A percentile compares a stretch with the other conserved stretches of the same genome.
Conservation (phyloP, 2,329 filamentous ascomycete genomes). For the Dryadomyces quercus-mongolicae region DNA sequence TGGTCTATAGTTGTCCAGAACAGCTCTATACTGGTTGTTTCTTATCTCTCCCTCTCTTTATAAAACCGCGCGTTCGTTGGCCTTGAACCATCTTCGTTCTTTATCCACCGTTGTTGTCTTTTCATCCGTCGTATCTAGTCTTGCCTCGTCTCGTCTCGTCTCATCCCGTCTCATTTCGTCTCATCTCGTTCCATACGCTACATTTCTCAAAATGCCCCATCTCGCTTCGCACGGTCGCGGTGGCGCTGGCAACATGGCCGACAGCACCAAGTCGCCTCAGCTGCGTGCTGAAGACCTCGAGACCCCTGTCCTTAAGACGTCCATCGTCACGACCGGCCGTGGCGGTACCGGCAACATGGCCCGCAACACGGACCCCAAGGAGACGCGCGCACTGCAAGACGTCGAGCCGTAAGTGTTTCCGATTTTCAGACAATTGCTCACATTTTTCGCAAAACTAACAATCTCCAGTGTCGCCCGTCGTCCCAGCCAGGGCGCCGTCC, state of each 20-base stretch:
- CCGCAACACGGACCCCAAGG: conserved; percentile 53
- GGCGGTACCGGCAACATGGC: conserved; percentile 86
- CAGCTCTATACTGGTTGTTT: background rate
- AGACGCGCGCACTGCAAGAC: conserved; percentile 73
- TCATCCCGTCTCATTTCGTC: background rate
- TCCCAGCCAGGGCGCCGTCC: conserved; percentile 43
- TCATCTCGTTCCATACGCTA: background rate
- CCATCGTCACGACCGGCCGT: conserved; percentile 80
- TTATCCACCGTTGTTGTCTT: background rate
- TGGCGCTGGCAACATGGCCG: conserved; percentile 64
- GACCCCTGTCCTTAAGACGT: conserved; percentile 71
- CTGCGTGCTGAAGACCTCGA: conserved; percentile 53
- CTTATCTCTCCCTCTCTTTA: background rate
- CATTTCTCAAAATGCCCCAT: conserved; percentile 10
- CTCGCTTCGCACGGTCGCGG: conserved; percentile 61
- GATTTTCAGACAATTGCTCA: background rate
- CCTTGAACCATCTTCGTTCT: background rate
- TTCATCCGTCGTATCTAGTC: background rate
- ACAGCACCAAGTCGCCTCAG: conserved; percentile 32
- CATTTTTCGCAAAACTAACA: background rate
- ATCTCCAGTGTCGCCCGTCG: conserved; percentile 38
- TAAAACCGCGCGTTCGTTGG: background rate
- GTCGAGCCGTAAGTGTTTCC: conserved; percentile 50
- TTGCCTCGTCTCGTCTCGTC: background rate
- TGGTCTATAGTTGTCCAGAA: too few relatives aligned